phyloP scores from a whole-genome alignment of 306 rosid genomes.

The Urtica urens region DNA sequence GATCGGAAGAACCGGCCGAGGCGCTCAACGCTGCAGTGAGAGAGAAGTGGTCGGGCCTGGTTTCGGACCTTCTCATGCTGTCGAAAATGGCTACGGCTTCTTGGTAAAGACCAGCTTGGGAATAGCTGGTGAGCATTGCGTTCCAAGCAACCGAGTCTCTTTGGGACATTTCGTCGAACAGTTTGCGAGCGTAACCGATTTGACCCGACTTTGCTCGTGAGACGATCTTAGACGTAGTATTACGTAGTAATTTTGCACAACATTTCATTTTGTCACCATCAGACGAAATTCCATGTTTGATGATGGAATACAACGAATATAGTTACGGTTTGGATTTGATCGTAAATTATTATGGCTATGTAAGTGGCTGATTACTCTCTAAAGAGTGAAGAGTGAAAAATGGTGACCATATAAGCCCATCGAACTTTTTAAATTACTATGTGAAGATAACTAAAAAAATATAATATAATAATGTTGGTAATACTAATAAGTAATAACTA shows the following conservation, averaged over 20 bases:
- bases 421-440: too few species aligned
- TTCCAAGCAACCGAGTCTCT: slow-evolving; percentile 68
- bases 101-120: slow-evolving; percentile 40
- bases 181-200: slow-evolving; percentile 42
- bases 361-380: too few species aligned
- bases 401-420: too few species aligned
- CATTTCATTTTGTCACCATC: slow-evolving; percentile 23
- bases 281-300: too few species aligned
- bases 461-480: too few species aligned
- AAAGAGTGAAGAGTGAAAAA: too few species aligned
- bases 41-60: slow-evolving; percentile 44
- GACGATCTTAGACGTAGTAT: slow-evolving; percentile 38
- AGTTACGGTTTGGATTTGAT: too few species aligned
- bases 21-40: slow-evolving; percentile 46
- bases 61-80: slow-evolving; percentile 34
- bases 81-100: slow-evolving; percentile 39
- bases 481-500: too few species aligned
- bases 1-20: slow-evolving; percentile 33
- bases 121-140: slow-evolving; percentile 56
- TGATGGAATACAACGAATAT: too few species aligned
- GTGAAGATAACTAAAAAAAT: too few species aligned
- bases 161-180: slow-evolving; percentile 52
- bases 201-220: slow-evolving; percentile 28
- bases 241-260: slow-evolving; percentile 31
- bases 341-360: too few species aligned